Percentiles rank a stretch among this genome's conserved stretches.
These are phyloP conservation scores for Dysphania ambrosioides DNA, from an alignment of 148 eudicot genomes.

Conservation along the genomic window DNA sequence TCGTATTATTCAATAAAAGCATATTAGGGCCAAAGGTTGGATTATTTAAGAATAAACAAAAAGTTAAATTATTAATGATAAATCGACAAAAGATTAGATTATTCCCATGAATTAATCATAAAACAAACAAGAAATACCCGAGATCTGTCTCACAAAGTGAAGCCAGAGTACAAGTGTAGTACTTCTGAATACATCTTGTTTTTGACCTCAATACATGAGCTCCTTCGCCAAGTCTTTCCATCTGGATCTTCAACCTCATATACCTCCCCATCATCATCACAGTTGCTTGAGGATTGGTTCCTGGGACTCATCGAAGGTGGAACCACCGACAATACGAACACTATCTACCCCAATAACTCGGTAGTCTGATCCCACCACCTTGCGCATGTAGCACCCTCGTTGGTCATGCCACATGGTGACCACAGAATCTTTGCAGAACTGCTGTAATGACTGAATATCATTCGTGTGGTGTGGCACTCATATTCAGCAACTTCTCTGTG, in stretches of 20 bases:
- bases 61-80: too few species aligned
- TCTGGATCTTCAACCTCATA: slow-evolving; percentile 88
- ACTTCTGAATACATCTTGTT: slow-evolving; percentile 8
- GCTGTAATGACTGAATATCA: slow-evolving; percentile 57
- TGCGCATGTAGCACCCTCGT: slow-evolving; percentile 87
- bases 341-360: slow-evolving; percentile 58
- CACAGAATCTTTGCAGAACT: slow-evolving; percentile 87
- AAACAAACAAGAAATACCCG: too few species aligned
- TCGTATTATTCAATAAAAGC: too few species aligned
- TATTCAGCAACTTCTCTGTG: slow-evolving; percentile 53
- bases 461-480: slow-evolving; percentile 90
- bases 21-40: too few species aligned
- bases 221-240: slow-evolving; percentile 58
- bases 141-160: background rate
- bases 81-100: too few species aligned
- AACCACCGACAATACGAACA: slow-evolving; percentile 80
- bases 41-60: too few species aligned
- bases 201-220: slow-evolving; percentile 38
- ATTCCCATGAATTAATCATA: too few species aligned
- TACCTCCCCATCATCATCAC: slow-evolving; percentile 99
- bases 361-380: slow-evolving; percentile 59
- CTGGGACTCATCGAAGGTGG: slow-evolving; percentile 75
- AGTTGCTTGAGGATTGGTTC: slow-evolving; percentile 99
- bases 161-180: background rate
- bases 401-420: slow-evolving; percentile 96